These are phyloP conservation scores for Mrakiaceae sp. DNA, from an alignment of 1,284 basidiomycete genomes.

Conservation along the genomic window DNA sequence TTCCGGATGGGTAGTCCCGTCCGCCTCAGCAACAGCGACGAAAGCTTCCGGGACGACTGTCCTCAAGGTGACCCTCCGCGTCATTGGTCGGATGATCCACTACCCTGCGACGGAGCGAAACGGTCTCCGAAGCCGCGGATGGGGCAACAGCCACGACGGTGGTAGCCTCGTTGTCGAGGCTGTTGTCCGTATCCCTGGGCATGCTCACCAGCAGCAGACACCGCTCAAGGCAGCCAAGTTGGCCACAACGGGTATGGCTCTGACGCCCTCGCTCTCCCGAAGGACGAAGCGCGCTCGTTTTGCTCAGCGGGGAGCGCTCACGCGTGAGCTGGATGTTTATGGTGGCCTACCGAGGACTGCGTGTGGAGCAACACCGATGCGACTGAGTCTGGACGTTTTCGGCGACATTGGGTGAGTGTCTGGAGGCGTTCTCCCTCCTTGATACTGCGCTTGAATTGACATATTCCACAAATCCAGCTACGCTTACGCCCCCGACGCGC, in stretches of 20 bases:
- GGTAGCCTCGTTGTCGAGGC: conserved; percentile 41
- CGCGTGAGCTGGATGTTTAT: no score
- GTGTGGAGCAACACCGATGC: no score
- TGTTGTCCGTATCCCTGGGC: conserved; percentile 37
- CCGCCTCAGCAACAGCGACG: neutral
- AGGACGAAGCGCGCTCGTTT: conserved; percentile 12
- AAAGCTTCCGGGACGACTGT: neutral
- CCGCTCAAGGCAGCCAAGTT: no score
- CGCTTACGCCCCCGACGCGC: conserved; percentile 21
- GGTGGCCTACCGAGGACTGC: no score
- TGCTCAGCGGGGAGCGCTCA: neutral
- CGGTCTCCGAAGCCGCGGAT: conserved; percentile 40
- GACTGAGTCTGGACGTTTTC: conserved; percentile 9
- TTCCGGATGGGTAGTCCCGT: conserved; percentile 39
- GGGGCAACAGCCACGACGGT: conserved; percentile 48
- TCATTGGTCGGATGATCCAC: conserved; percentile 41
- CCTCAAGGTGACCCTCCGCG: conserved; percentile 38
- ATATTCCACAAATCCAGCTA: conserved; percentile 12
- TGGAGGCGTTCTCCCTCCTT: no score
- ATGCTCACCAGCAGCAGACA: conserved; percentile 16
- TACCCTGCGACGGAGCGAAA: conserved; percentile 41
- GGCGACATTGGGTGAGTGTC: conserved; percentile 12
- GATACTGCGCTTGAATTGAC: neutral
- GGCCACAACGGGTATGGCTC: no score
- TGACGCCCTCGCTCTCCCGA: neutral